Base-by-base conservation (phyloP, 139 green algal species). In the Chlorella sp. region DNA sequence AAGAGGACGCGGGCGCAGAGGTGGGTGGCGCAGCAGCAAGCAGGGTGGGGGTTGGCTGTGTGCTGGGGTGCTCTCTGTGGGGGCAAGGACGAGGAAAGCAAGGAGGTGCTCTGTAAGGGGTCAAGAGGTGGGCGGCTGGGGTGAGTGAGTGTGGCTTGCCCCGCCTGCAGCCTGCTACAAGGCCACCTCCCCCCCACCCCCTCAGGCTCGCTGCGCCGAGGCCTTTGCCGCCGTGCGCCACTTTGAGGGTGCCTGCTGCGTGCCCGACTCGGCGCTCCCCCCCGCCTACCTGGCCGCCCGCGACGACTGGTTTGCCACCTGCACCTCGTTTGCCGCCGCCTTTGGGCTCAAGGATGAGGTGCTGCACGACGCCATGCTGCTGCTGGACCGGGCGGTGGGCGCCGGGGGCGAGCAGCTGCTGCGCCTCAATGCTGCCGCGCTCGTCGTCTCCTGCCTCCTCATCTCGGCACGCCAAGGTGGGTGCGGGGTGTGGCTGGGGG, bases 191-290 rank as follows among this genome's bases (percentile, higher is more conserved):
- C 64, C 12, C 68, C 15, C 39, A 0, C 37, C 83, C 66, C 37
- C 18, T 40, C 71, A 89, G 87, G 91, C 89, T 53, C 92, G 94
- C 40, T 98, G 96, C 87, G 90, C 73, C 36, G 95, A 98, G 87
- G 96, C 96, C 3, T 97, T 96, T 87, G 87, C 85, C 61, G 95
- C 95, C n/a, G 95, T 98, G 60, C 93, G 88, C 69, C 91, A 91
- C 87, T 97, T 94, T 90, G 95, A 97, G 87, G 60, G 87, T 28
- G 66, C 48, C 36, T 92, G 91, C 87, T 90, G 39, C 66, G 68
- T 83, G 40, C 4, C 66, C 48, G 87, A 71, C 79, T 12, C 66
- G 37, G 42, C 79, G 30, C 87, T 90, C 78, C 87, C 87, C 22
- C 11, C 87, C 78, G 28, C 87, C 61, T 90, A 87, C 80, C 79